Conservation (phyloP, 306 rosid genomes). For the Vicia sativa region DNA sequence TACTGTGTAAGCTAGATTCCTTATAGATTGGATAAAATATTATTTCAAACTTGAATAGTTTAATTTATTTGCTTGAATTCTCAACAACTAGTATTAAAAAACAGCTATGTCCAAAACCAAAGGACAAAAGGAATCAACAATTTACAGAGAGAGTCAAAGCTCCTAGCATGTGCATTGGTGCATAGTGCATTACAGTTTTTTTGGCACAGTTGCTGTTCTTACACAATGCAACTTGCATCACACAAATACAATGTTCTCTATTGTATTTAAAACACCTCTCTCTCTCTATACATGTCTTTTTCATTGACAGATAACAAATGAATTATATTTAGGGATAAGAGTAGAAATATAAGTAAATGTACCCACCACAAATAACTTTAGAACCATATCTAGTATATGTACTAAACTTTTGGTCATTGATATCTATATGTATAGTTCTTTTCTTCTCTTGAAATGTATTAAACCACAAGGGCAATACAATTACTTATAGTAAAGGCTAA, state of each 20-base stretch:
- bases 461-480: constrained; percentile 12
- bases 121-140: constrained; percentile 8
- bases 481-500: constrained; percentile 31
- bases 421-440: not conserved
- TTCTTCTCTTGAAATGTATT: constrained; percentile 28
- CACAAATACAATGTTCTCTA: not conserved
- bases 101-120: not conserved
- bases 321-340: not conserved
- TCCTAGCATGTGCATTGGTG: constrained; percentile 7
- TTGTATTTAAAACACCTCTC: not conserved
- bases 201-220: not conserved
- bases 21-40: constrained; percentile 6
- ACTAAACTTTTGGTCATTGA: not conserved
- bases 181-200: constrained; percentile 11
- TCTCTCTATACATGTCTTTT: not conserved
- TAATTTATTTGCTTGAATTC: not conserved
- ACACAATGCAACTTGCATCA: constrained; percentile 10
- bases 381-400: constrained; percentile 28
- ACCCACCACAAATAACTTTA: not conserved
- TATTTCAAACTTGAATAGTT: not conserved
- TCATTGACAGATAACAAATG: not conserved
- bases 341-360: not conserved
- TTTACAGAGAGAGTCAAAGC: constrained; percentile 7
- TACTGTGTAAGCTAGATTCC: constrained; percentile 9
- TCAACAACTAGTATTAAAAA: not conserved